phyloP scores from a whole-genome alignment of 2,329 filamentous ascomycete genomes.

The Colletotrichum lupini region DNA sequence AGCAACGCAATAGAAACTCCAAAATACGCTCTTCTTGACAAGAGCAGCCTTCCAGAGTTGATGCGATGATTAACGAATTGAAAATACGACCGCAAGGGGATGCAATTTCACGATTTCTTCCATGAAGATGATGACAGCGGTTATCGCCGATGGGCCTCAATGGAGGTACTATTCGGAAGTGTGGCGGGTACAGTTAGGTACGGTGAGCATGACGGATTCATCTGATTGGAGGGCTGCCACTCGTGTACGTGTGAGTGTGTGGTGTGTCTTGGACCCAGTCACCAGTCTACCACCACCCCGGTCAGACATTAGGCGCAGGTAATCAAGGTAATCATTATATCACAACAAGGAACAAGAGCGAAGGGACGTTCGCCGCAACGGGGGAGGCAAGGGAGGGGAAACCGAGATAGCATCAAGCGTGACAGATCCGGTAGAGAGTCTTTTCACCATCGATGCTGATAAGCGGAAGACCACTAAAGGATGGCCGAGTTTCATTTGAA shows the following conservation, averaged over 20 bases:
- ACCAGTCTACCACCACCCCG: constrained; percentile 5
- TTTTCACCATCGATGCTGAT: neutral
- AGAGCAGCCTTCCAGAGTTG: neutral
- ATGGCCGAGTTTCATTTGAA: constrained; percentile 31
- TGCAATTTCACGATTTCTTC: neutral
- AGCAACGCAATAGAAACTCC: neutral
- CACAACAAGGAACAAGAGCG: constrained; percentile 5
- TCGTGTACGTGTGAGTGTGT: constrained; percentile 5
- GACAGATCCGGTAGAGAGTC: neutral
- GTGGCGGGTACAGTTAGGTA: constrained; percentile 17
- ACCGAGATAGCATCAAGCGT: neutral
- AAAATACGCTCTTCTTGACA: neutral
- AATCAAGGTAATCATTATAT: constrained; percentile 22
- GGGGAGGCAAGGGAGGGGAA: neutral
- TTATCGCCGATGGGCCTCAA: neutral
- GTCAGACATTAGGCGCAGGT: constrained; percentile 18
- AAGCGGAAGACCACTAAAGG: neutral
- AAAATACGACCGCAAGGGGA: neutral
- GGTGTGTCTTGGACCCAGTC: constrained; percentile 20
- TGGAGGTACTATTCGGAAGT: neutral
- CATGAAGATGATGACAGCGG: neutral
- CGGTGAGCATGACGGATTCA: constrained; percentile 18
- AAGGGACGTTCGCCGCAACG: neutral
- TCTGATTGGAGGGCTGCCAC: constrained; percentile 9
- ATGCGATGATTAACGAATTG: constrained; percentile 13